Base-by-base conservation (phyloP, 140 eudicot species). In the Senecio squalidus region DNA sequence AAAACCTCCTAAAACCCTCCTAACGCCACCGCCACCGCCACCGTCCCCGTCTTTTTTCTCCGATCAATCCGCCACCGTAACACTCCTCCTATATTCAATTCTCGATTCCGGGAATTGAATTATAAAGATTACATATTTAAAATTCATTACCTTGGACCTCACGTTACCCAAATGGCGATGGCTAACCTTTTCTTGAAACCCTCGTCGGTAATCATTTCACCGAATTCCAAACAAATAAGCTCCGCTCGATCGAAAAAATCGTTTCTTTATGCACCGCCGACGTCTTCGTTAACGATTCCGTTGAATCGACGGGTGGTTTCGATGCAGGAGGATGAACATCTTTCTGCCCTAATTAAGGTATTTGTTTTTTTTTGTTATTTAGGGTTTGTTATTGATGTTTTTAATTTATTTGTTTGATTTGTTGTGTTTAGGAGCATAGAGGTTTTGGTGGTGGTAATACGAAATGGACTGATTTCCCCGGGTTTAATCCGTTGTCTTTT, bases 381-480 rank as follows among this genome's bases (percentile, higher is more conserved):
- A 18, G 16, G 16, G 28, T 50, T 44, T 17, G 29, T 3, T 0
- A 1, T 11, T n/a, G 3, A 10, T 6, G 3, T 16, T 56, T 20
- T 40, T 28, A n/a, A n/a, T 13, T 4, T 9, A 9, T 48, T 22
- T 26, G 21, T 62, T 40, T 18, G 3, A n/a, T 4, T n/a, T n/a
- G 15, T 9, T 39, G 13, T 16, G 16, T 39, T 4, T 21, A 66
- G 78, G 78, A 41, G 41, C 33, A 49, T 23, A 50, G 49, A 61
- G 71, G 74, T 24, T 74, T 59, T 36, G 65, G 52, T 36, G 65
- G 58, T 51, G 69, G 63, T 49, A 26, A n/a, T 47, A 44, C 33
- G 55, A 62, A 61, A 11, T 68, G 53, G 61, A 43, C 20, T n/a
- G 70, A 61, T 4, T 34, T 60, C 7, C 21, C 39, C 9, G 66